Percentiles rank a stretch among this genome's conserved stretches.
phyloP scores from a whole-genome alignment of 495 filamentous ascomycete species.

The Hyaloscypha finlandica region DNA sequence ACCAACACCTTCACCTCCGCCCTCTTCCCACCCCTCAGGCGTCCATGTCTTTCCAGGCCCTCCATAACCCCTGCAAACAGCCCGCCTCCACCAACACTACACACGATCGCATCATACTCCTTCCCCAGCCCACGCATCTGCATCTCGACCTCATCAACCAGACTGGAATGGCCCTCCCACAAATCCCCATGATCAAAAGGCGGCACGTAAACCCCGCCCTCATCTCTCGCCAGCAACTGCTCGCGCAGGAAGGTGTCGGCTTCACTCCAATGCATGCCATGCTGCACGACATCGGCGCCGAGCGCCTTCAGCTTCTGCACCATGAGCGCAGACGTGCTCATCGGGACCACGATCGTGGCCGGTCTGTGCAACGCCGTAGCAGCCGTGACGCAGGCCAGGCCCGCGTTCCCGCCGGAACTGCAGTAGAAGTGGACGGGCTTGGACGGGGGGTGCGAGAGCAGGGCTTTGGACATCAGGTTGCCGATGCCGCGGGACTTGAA shows the following conservation, averaged over 20 bases:
- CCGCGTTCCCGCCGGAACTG: constrained; percentile 88
- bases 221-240: constrained; percentile 53
- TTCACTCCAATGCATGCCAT: constrained; percentile 71
- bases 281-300: constrained; percentile 58
- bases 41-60: constrained; percentile 60
- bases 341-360: constrained; percentile 81
- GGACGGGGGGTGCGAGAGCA: constrained; percentile 33
- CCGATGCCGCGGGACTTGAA: constrained; percentile 96
- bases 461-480: constrained; percentile 67
- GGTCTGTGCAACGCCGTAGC: constrained; percentile 66
- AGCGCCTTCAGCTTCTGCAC: constrained; percentile 61
- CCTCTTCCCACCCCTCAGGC: constrained; percentile 25
- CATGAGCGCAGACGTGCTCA: constrained; percentile 68
- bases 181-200: constrained; percentile 88
- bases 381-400: constrained; percentile 84
- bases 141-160: constrained; percentile 71
- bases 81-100: constrained; percentile 87
- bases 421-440: constrained; percentile 75
- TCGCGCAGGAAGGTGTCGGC: constrained; percentile 73
- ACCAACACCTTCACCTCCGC: constrained; percentile 57
- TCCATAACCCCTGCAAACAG: constrained; percentile 77
- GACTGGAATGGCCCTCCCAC: constrained; percentile 75
- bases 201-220: constrained; percentile 75
- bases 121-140: constrained; percentile 50
- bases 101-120: constrained; percentile 58